Evolutionary conservation across 2,329 filamentous ascomycete species (phyloP).

Genomic region (Sordariomycetes sp.): DNA sequence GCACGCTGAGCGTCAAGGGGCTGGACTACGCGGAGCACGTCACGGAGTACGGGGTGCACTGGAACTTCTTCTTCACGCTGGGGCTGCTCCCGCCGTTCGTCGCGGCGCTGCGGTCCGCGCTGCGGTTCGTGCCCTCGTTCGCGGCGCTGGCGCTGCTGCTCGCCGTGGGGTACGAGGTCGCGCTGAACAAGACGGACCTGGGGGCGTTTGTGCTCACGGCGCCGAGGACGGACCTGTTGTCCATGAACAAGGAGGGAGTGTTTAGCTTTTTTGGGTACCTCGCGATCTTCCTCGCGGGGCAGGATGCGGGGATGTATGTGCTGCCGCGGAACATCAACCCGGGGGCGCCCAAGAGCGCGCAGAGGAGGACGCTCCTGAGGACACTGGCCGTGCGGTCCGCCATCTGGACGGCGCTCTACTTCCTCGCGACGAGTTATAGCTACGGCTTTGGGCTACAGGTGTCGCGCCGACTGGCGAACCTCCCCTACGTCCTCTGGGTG

Average conservation of each 20-base stretch:
- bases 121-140: slow-evolving; percentile 64
- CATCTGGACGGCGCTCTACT: slow-evolving; percentile 62
- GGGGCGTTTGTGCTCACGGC: slow-evolving; percentile 77
- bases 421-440: slow-evolving; percentile 53
- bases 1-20: slow-evolving; percentile 83
- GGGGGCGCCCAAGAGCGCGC: slow-evolving; percentile 26
- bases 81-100: slow-evolving; percentile 82
- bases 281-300: slow-evolving; percentile 85
- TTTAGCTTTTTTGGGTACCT: slow-evolving; percentile 92
- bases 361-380: slow-evolving; percentile 48
- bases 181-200: slow-evolving; percentile 66
- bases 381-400: slow-evolving; percentile 54
- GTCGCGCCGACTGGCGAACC: slow-evolving; percentile 81
- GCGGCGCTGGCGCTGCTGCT: slow-evolving; percentile 63
- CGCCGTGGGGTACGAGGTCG: slow-evolving; percentile 59
- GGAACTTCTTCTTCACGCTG: slow-evolving; percentile 99
- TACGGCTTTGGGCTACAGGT: slow-evolving; percentile 67
- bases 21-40: slow-evolving; percentile 96
- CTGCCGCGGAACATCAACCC: slow-evolving; percentile 49
- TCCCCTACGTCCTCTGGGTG: slow-evolving; percentile 90
- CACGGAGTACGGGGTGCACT: slow-evolving; percentile 94
- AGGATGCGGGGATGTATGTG: slow-evolving; percentile 70
- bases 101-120: slow-evolving; percentile 65
- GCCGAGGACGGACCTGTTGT: slow-evolving; percentile 67
- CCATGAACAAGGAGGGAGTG: slow-evolving; percentile 89